These are phyloP conservation scores for Thymus mandschuricus DNA, from an alignment of 257 asterid species.

Conservation along the genomic window DNA sequence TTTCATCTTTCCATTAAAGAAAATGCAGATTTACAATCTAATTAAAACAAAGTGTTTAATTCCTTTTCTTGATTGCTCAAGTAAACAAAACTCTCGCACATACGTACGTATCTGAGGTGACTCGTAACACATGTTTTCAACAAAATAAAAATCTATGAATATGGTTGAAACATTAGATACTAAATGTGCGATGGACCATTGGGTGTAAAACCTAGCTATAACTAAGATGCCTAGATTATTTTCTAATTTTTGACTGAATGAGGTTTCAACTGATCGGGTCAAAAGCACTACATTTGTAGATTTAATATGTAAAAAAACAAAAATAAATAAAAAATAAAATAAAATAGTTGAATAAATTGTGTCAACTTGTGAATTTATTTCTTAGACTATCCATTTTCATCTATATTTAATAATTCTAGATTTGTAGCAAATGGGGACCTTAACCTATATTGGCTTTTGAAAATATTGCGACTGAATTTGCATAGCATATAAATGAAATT, in stretches of 20 bases:
- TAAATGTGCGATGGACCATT: neutral
- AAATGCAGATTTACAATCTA: too few species aligned
- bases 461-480: too few species aligned
- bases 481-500: too few species aligned
- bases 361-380: conserved; percentile 11
- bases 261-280: neutral
- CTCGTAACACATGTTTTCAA: neutral
- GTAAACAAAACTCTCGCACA: too few species aligned
- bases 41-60: too few species aligned
- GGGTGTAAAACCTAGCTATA: neutral
- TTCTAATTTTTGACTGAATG: neutral
- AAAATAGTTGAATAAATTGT: neutral
- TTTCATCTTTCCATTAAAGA: too few species aligned
- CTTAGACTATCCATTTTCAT: neutral
- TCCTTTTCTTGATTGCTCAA: too few species aligned
- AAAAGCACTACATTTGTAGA: too few species aligned
- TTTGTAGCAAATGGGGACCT: too few species aligned
- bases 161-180: neutral
- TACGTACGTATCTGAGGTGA: too few species aligned
- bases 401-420: neutral
- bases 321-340: neutral
- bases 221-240: neutral
- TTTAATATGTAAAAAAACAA: neutral
- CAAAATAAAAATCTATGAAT: neutral
- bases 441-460: too few species aligned